phyloP scores from a whole-genome alignment of 2,329 filamentous ascomycete species.

The Epichloe amarillans region DNA sequence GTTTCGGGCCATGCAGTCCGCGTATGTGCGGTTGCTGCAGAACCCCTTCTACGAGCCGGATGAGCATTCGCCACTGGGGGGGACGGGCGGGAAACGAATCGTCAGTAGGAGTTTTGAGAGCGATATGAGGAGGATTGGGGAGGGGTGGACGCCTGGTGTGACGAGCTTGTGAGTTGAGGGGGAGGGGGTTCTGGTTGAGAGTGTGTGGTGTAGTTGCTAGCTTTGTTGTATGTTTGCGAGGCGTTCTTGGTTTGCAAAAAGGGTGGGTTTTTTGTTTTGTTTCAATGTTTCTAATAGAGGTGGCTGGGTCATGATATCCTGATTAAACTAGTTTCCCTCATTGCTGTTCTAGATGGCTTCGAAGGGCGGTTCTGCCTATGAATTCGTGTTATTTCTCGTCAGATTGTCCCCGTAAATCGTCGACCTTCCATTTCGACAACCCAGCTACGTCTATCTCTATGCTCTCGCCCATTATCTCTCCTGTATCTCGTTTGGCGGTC shows the following conservation, averaged over 20 bases:
- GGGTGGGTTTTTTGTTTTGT: neutral
- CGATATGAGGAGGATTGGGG: constrained; percentile 77
- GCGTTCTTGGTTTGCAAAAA: neutral
- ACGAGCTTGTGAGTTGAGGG: constrained; percentile 34
- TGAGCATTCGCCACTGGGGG: constrained; percentile 52
- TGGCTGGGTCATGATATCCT: too few relatives aligned
- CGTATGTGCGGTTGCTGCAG: constrained; percentile 76
- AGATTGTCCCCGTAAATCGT: constrained; percentile 17
- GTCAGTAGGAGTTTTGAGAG: constrained; percentile 67
- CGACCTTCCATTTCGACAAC: constrained; percentile 24
- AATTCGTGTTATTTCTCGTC: constrained; percentile 4
- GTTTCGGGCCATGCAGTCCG: constrained; percentile 83
- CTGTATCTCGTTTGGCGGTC: constrained; percentile 2
- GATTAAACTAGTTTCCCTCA: too few relatives aligned
- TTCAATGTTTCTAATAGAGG: neutral
- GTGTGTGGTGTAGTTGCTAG: too few relatives aligned
- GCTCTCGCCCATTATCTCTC: constrained; percentile 22
- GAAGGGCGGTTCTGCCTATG: too few relatives aligned
- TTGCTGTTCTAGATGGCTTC: too few relatives aligned
- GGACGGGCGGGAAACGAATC: constrained; percentile 53
- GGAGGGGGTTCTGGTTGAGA: constrained; percentile 9
- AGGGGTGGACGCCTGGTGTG: constrained; percentile 67
- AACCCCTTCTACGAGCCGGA: constrained; percentile 94
- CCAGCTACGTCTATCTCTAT: constrained; percentile 25
- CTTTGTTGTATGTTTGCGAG: constrained; percentile 10